phyloP scores from a whole-genome alignment of 805 yeast genomes.

The Debaryomyces maramus region DNA sequence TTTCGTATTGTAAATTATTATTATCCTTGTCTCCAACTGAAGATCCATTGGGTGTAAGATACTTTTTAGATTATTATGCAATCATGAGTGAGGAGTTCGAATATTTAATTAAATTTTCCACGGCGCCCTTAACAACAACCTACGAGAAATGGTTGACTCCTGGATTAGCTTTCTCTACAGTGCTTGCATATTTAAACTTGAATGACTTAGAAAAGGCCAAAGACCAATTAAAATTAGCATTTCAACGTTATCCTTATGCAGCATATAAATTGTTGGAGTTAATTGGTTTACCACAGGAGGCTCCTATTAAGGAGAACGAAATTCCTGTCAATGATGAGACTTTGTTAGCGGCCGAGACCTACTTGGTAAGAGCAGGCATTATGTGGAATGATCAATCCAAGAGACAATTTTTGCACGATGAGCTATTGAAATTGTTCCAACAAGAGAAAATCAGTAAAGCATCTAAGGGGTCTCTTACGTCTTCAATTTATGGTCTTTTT shows the following conservation, averaged over 20 bases:
- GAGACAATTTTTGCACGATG: constrained; percentile 48
- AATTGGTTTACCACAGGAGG: constrained; percentile 35
- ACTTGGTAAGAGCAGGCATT: constrained; percentile 52
- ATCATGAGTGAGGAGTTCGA: constrained; percentile 62
- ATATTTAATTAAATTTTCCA: constrained; percentile 57
- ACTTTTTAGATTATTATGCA: constrained; percentile 79
- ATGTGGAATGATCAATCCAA: constrained; percentile 54
- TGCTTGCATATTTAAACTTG: constrained; percentile 56
- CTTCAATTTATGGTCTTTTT: constrained; percentile 16
- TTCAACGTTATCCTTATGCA: constrained; percentile 55
- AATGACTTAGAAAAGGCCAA: constrained; percentile 47
- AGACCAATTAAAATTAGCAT: constrained; percentile 49
- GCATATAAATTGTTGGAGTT: constrained; percentile 50
- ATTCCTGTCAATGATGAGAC: constrained; percentile 26
- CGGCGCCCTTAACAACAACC: constrained; percentile 55
- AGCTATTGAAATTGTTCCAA: constrained; percentile 29
- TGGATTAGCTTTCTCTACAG: constrained; percentile 65
- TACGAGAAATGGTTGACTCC: constrained; percentile 73
- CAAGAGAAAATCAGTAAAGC: constrained; percentile 1
- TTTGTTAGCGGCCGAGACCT: constrained; percentile 54
- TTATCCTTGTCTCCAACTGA: constrained; percentile 70
- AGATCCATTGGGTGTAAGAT: constrained; percentile 83
- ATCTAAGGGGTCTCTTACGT: constrained; percentile 6
- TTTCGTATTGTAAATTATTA: constrained; percentile 69
- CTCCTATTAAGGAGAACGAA: constrained; percentile 22